A percentile compares a stretch with the other conserved stretches of the same genome.
These are phyloP conservation scores for Diaporthe eres DNA, from an alignment of 2,329 filamentous ascomycete genomes.

Conservation along the genomic window DNA sequence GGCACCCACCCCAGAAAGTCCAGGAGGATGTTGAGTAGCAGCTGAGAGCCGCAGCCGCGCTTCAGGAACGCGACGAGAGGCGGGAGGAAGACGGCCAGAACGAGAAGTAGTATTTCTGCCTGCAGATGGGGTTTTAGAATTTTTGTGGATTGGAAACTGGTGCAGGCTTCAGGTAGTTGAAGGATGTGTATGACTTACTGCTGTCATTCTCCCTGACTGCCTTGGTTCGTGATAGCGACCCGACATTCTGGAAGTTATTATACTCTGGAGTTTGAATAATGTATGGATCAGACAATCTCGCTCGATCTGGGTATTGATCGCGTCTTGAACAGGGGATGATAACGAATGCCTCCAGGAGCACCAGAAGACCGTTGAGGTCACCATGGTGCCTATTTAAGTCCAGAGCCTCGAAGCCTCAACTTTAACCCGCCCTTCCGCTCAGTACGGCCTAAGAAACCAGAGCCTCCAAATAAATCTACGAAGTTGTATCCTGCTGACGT, in stretches of 20 bases:
- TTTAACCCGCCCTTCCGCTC: background rate
- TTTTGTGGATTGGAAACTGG: background rate
- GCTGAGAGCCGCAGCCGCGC: background rate
- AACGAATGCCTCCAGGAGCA: accelerated
- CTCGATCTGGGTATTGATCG: background rate
- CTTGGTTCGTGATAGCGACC: background rate
- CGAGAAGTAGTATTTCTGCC: background rate
- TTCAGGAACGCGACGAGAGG: background rate
- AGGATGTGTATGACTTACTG: background rate
- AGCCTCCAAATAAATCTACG: background rate
- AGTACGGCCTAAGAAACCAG: accelerated
- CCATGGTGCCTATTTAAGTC: background rate
- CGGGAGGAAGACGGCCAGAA: background rate
- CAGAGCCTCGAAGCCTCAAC: background rate
- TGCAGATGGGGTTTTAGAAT: background rate
- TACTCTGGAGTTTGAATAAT: background rate
- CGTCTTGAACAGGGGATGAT: background rate
- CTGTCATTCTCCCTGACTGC: background rate
- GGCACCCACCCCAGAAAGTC: background rate
- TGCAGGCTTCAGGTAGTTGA: background rate
- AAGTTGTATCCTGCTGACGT: background rate
- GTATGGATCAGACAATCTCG: background rate
- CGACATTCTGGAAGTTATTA: background rate
- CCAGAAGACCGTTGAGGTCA: too few species aligned
- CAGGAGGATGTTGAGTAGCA: background rate